phyloP scores from a whole-genome alignment of 441 rosid species.

The Syzygium malaccense region DNA sequence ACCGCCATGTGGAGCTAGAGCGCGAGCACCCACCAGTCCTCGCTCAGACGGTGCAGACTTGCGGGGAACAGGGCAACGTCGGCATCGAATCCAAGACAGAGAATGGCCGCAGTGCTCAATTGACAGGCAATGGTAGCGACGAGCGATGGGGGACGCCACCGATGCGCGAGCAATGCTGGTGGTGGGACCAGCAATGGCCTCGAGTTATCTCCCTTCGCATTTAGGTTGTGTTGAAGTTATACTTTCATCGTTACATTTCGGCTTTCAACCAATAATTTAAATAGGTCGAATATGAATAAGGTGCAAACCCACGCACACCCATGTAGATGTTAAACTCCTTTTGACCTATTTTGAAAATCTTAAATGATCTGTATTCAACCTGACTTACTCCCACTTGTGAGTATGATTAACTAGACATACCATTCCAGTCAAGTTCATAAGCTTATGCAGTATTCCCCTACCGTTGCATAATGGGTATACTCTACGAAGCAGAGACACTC shows the following conservation, averaged over 20 bases:
- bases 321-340: background rate
- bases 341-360: too few species aligned
- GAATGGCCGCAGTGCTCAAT: background rate
- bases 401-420: too few species aligned
- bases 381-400: too few species aligned
- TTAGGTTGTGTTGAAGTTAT: background rate
- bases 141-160: background rate
- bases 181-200: background rate
- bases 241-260: background rate
- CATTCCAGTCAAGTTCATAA: too few species aligned
- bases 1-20: slow-evolving; percentile 54
- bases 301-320: background rate
- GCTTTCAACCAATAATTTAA: background rate
- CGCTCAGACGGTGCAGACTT: slow-evolving; percentile 33
- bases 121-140: background rate
- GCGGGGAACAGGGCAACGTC: slow-evolving; percentile 22
- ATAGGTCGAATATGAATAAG: rapidly evolving
- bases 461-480: too few species aligned
- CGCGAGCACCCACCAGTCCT: slow-evolving; percentile 26
- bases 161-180: background rate
- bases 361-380: too few species aligned
- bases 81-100: background rate
- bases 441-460: too few species aligned
- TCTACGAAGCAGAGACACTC: too few species aligned
- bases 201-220: background rate